These are phyloP conservation scores for Phytophthora hybrid DNA, from an alignment of 352 stramenopile species.

Conservation along the genomic window DNA sequence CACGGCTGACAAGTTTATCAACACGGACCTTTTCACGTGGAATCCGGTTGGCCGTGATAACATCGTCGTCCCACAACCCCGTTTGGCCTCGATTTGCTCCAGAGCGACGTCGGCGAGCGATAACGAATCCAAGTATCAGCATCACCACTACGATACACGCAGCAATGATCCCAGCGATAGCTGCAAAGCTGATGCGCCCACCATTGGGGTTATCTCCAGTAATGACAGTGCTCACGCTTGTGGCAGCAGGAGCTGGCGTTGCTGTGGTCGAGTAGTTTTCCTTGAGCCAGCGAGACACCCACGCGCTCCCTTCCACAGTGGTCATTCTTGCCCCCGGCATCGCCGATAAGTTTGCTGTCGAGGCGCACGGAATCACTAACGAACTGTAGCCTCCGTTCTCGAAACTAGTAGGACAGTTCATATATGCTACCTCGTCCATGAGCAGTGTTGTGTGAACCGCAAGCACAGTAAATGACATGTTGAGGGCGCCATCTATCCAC, in stretches of 20 bases:
- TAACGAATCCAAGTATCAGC: neutral
- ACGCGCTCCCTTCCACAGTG: neutral
- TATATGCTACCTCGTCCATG: neutral
- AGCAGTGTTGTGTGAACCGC: neutral
- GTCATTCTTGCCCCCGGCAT: neutral
- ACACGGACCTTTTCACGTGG: constrained; percentile 18
- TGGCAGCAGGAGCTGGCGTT: neutral
- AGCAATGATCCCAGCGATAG: neutral
- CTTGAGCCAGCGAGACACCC: neutral
- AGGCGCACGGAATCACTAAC: neutral
- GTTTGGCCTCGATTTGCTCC: constrained; percentile 7
- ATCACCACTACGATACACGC: neutral
- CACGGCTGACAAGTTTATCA: constrained; percentile 9
- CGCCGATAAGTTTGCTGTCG: neutral
- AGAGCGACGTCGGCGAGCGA: neutral
- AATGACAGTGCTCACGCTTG: neutral
- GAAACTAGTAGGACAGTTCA: too few species aligned
- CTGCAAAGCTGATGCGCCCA: neutral
- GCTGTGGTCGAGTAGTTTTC: constrained; percentile 1
- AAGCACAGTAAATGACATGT: neutral
- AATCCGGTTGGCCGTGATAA: constrained; percentile 20
- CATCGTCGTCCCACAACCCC: constrained; percentile 21
- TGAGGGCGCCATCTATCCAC: neutral
- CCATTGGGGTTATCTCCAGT: neutral
- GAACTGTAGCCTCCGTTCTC: neutral